These are phyloP conservation scores for Madurella mycetomatis DNA, from an alignment of 2,329 filamentous ascomycete genomes.

Conservation along the genomic window DNA sequence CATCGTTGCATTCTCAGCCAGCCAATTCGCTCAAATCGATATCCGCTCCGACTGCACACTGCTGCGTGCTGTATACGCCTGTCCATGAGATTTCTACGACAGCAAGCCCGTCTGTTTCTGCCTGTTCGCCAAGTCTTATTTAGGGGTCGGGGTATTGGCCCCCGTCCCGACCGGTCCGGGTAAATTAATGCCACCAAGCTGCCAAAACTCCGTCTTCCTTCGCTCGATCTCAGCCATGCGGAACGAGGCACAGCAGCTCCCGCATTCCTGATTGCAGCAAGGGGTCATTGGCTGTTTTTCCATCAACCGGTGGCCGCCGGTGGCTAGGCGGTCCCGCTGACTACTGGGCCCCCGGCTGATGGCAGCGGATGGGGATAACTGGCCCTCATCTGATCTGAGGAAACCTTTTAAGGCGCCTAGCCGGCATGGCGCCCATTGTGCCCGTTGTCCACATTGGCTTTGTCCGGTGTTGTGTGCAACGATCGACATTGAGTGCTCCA, in stretches of 20 bases:
- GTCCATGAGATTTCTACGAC: background rate
- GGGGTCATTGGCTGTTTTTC: conserved; percentile 10
- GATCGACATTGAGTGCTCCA: conserved; percentile 5
- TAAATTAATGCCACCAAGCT: conserved; percentile 9
- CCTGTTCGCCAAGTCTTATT: background rate
- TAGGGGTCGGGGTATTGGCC: conserved; percentile 1
- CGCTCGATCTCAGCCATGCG: conserved; percentile 9
- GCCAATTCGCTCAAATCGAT: background rate
- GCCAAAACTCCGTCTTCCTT: conserved; percentile 1
- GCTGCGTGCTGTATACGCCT: too few species aligned
- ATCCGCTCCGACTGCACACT: too few species aligned
- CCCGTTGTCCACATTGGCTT: background rate
- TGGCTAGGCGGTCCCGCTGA: background rate
- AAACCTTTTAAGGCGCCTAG: conserved; percentile 3
- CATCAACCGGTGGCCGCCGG: conserved; percentile 14
- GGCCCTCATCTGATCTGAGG: conserved; percentile 1
- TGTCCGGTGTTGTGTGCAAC: background rate
- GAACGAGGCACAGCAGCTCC: conserved; percentile 12
- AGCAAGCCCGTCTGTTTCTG: background rate
- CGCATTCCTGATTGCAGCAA: conserved; percentile 14
- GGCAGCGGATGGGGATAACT: conserved; percentile 5
- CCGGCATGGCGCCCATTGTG: conserved; percentile 5
- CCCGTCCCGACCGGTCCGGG: conserved; percentile 7
- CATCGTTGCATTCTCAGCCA: background rate
- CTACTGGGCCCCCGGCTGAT: background rate